Evolutionary conservation across 2,329 filamentous ascomycete genomes (phyloP), one percentile per base, ranked within the genome.

Genomic region (Apiospora malaysiana): DNA sequence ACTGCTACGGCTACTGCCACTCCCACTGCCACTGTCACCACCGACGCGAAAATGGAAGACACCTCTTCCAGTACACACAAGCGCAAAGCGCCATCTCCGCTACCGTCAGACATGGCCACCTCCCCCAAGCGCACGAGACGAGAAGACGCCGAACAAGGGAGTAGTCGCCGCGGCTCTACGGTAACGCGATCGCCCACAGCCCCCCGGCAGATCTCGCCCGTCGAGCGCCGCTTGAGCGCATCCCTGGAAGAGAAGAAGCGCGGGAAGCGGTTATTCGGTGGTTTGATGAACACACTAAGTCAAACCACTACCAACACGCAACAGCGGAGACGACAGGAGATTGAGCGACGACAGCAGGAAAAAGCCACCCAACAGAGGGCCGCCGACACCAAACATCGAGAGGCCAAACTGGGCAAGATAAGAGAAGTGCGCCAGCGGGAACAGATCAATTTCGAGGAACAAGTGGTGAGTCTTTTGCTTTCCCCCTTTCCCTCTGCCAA

Each of bases 181-280:
- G 43, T 40, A n/a, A 45, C 65, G 65, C 65, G 43, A 9, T 43
- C 25, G 27, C 51, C n/a, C 27, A 47, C 42, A 3, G 18, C 40
- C 40, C 43, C 47, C 14, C 32, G 68, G 70, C 21, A 71, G 8
- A 67, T 43, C 23, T 68, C 73, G 45, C 45, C 73, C 37, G 70
- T 70, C 69, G 77, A 82, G 69, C 79, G 82, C 68, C 83, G 85
- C 68, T 82, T 80, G 73, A 84, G 79, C 70, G 82, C 86, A 68
- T 82, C 85, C 40, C 84, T 90, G 71, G 78, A 97, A 77, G 95
- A 98, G 79, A 94, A 91, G 81, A 94, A 93, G 79, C 92, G 95
- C 47, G 93, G 93, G 27, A 92, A 93, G 81, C 89, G 95, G 69
- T 86, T 98, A 72, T 98, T 98, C 79, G 95, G 95, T 72, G 93